These are phyloP conservation scores for Macadamia tetraphylla DNA, from an alignment of 164 flowering plant species.

Conservation along the genomic window DNA sequence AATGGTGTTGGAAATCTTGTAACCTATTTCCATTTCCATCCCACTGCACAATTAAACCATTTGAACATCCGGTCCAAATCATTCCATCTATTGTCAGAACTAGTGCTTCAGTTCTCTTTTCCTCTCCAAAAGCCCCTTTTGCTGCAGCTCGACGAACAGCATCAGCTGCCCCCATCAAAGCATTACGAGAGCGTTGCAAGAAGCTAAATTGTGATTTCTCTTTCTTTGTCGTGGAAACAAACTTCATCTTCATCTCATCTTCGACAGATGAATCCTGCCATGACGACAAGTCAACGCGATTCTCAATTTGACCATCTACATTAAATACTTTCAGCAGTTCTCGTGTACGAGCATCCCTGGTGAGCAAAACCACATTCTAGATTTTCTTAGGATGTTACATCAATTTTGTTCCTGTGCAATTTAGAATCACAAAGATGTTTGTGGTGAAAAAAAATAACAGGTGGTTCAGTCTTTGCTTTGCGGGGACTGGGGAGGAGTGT, in stretches of 20 bases:
- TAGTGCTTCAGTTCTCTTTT: constrained; percentile 75
- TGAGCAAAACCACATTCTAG: constrained; percentile 1
- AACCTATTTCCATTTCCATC: constrained; percentile 82
- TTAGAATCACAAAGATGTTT: not conserved
- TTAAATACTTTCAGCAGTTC: constrained; percentile 88
- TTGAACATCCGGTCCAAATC: constrained; percentile 86
- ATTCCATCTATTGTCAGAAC: constrained; percentile 62
- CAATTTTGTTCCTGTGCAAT: not conserved
- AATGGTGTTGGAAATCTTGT: constrained; percentile 60
- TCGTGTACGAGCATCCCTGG: constrained; percentile 90
- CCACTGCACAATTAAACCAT: constrained; percentile 88
- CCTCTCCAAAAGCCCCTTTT: constrained; percentile 67
- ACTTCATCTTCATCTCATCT: constrained; percentile 73
- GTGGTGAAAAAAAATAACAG: not conserved
- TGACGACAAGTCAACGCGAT: constrained; percentile 52
- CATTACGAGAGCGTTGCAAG: constrained; percentile 90
- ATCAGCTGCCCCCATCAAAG: constrained; percentile 97
- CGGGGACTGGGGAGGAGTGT: no score
- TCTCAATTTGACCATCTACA: constrained; percentile 79
- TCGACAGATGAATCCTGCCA: constrained; percentile 48
- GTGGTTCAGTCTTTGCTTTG: no score
- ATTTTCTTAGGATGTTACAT: constrained; percentile 2
- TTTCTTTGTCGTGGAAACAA: constrained; percentile 63
- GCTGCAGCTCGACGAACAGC: constrained; percentile 92
- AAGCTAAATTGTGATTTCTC: constrained; percentile 64